These are phyloP conservation scores for Jaltomata sinuosa DNA, from an alignment of 257 asterid species.

Conservation along the genomic window DNA sequence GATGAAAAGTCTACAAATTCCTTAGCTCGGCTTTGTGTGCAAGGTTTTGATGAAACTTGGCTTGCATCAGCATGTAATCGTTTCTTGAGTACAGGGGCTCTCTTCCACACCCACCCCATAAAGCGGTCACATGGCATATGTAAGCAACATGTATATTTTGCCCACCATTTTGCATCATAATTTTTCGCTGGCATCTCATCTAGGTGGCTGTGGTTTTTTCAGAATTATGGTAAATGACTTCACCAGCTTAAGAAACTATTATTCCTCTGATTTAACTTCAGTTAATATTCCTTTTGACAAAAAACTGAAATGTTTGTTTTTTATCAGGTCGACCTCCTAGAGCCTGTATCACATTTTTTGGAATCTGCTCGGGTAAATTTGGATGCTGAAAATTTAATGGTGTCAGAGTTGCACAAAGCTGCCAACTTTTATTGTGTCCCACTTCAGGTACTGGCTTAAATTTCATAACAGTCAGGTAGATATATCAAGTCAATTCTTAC, in stretches of 20 bases:
- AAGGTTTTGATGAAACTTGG: too few species aligned
- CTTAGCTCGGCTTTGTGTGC: too few species aligned
- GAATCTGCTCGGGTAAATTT: constrained; percentile 76
- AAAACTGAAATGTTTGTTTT: not conserved
- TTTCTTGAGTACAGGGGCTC: not conserved
- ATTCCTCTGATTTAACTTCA: not conserved
- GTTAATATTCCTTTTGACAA: not conserved
- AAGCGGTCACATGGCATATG: not conserved
- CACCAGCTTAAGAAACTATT: not conserved
- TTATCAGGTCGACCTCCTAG: constrained; percentile 87
- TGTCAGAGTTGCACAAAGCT: constrained; percentile 56
- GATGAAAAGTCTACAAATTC: too few species aligned
- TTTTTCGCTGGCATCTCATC: not conserved
- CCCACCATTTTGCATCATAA: not conserved
- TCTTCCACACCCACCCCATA: not conserved
- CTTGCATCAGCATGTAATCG: not conserved
- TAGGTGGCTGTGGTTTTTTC: not conserved
- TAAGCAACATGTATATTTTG: not conserved
- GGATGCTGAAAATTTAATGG: constrained; percentile 60
- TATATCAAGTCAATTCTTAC: not conserved
- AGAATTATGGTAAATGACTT: not conserved
- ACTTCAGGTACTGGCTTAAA: constrained; percentile 53
- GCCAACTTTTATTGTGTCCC: constrained; percentile 75
- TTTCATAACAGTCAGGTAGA: not conserved
- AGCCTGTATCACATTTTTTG: constrained; percentile 88